Evolutionary conservation across 139 green algal species (phyloP).

Genomic region (Chlorella vulgaris): DNA sequence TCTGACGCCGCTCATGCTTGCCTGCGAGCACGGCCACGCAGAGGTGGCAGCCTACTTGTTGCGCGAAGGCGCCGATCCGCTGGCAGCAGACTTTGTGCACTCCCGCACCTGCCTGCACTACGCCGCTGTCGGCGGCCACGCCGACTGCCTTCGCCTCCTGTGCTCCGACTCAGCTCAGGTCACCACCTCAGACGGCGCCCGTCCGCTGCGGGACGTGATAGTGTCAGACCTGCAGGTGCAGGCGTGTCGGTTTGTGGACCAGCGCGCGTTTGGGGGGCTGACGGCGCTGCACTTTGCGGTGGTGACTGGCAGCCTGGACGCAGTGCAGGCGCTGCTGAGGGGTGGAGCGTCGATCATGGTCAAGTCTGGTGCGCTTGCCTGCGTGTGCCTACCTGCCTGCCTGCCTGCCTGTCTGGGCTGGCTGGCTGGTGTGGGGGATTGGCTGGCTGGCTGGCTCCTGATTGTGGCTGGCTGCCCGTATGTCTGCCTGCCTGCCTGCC

Average conservation of each 20-base stretch:
- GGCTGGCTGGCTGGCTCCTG: too few relatives aligned
- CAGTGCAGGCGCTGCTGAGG: slow-evolving; percentile 50
- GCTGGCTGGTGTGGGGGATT: too few relatives aligned
- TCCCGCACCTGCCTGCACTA: slow-evolving; percentile 55
- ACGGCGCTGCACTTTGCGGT: slow-evolving; percentile 64
- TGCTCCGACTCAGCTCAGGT: slow-evolving; percentile 32
- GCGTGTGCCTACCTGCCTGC: too few relatives aligned
- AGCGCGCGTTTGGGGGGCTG: slow-evolving; percentile 54
- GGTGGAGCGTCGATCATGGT: slow-evolving; percentile 63
- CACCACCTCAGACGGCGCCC: slow-evolving; percentile 22
- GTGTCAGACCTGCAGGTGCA: slow-evolving; percentile 55
- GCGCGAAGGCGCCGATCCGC: slow-evolving; percentile 46
- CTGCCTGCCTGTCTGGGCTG: too few relatives aligned
- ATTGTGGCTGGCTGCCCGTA: too few relatives aligned
- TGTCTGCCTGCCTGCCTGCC: too few relatives aligned
- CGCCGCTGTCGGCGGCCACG: slow-evolving; percentile 43
- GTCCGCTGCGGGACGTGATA: slow-evolving; percentile 44
- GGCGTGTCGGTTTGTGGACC: slow-evolving; percentile 55
- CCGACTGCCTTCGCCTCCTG: slow-evolving; percentile 42
- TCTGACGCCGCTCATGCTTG: slow-evolving; percentile 59
- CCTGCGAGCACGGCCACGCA: slow-evolving; percentile 52
- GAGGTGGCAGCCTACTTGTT: slow-evolving; percentile 47
- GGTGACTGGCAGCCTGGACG: slow-evolving; percentile 49
- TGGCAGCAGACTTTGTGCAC: slow-evolving; percentile 44
- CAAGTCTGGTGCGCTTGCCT: slow-evolving; percentile 33